Percentiles rank a stretch among this genome's conserved stretches.
These are phyloP conservation scores for Diaporthe caulivora DNA, from an alignment of 2,329 filamentous ascomycete genomes.

Conservation along the genomic window DNA sequence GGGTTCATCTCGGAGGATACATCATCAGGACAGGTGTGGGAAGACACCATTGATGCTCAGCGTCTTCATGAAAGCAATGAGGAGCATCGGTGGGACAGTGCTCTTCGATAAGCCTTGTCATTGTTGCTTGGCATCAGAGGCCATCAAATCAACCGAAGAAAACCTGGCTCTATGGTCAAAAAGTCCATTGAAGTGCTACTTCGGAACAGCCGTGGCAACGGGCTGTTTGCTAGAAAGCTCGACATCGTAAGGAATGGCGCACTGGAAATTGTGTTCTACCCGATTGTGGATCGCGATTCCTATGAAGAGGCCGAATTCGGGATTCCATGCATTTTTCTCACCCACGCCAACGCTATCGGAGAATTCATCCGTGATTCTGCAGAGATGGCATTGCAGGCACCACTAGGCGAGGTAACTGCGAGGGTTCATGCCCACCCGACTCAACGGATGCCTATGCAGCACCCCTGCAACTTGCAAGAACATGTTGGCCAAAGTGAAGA, in stretches of 20 bases:
- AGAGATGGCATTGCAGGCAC: not conserved
- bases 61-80: conserved; percentile 32
- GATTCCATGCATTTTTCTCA: conserved; percentile 16
- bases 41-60: conserved; percentile 37
- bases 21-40: conserved; percentile 34
- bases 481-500: not conserved
- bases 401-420: not conserved
- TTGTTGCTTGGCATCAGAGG: conserved; percentile 28
- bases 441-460: not conserved
- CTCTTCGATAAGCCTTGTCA: conserved; percentile 37
- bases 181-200: not conserved
- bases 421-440: not conserved
- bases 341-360: not conserved
- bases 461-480: not conserved
- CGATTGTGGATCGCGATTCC: not conserved
- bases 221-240: not conserved
- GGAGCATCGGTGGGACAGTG: conserved; percentile 36
- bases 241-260: not conserved
- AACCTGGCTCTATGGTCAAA: not conserved
- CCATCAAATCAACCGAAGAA: not conserved
- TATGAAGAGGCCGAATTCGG: not conserved
- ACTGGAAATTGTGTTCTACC: not conserved
- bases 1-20: not conserved
- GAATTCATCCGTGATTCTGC: accelerated
- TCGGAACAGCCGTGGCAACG: not conserved